A percentile compares a stretch with the other conserved stretches of the same genome.
Evolutionary conservation across 2,329 filamentous ascomycete species (phyloP).

Genomic region (Dactylellina parvicollis): DNA sequence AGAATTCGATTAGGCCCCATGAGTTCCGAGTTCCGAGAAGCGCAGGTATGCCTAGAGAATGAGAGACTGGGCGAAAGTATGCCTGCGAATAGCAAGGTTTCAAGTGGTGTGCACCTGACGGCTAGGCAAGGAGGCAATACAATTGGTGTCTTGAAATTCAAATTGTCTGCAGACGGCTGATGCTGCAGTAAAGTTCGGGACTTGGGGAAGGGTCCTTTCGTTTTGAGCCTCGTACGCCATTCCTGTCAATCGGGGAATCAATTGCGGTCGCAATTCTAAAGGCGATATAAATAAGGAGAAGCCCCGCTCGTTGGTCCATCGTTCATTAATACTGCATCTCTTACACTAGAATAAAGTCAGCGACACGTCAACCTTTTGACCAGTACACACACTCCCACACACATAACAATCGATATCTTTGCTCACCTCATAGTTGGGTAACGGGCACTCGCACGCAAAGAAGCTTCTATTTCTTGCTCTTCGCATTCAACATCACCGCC

Average conservation of each 20-base stretch:
- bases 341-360: not conserved
- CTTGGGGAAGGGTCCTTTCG: conserved; percentile 6
- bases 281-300: conserved; percentile 44
- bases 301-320: conserved; percentile 23
- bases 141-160: conserved; percentile 40
- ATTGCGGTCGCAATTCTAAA: conserved; percentile 2
- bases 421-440: not conserved
- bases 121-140: conserved; percentile 41
- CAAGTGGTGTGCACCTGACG: conserved; percentile 43
- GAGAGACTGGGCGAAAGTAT: conserved; percentile 2
- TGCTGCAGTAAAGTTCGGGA: conserved; percentile 13
- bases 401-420: not conserved
- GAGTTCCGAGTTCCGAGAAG: conserved; percentile 40
- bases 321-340: not conserved
- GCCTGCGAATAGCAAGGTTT: conserved; percentile 15
- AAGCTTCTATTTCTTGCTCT: not conserved
- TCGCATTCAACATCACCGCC: not conserved
- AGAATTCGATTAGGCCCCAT: too few species aligned
- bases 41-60: conserved; percentile 17
- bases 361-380: not conserved
- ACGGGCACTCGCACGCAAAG: not conserved
- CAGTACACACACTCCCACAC: too few species aligned
- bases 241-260: conserved; percentile 1
- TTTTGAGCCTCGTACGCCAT: conserved; percentile 40
- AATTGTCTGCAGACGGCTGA: conserved; percentile 20